Percentiles rank a stretch among this genome's conserved stretches.
Conservation (phyloP, 441 rosid species). For the Pelargonium cotyledonis region DNA sequence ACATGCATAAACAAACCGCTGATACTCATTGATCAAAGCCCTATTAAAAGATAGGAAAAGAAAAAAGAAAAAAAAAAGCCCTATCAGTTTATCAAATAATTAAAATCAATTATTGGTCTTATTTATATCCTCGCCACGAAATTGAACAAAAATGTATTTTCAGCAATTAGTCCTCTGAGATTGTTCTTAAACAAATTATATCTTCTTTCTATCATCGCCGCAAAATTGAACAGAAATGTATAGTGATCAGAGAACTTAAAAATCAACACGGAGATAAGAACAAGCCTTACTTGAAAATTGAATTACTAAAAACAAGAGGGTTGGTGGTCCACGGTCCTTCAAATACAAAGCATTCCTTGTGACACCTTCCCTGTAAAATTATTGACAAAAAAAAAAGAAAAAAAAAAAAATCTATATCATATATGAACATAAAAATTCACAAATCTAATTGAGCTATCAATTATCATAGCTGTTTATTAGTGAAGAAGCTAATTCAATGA, state of each 20-base stretch:
- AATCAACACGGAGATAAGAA: not conserved
- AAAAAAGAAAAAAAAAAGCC: too few species aligned
- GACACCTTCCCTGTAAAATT: constrained; percentile 45
- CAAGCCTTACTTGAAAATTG: constrained; percentile 40
- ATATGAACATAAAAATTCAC: not conserved
- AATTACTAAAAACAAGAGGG: constrained; percentile 53
- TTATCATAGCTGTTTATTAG: not conserved
- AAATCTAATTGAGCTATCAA: not conserved
- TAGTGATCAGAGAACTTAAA: too few species aligned
- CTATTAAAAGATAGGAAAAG: too few species aligned
- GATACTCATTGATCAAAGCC: too few species aligned
- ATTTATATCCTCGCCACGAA: not conserved
- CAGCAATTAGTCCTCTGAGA: too few species aligned
- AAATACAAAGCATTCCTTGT: constrained; percentile 57
- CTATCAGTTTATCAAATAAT: too few species aligned
- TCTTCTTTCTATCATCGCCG: too few species aligned
- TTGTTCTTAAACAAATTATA: too few species aligned
- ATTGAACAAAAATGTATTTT: too few species aligned
- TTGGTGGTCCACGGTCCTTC: constrained; percentile 55
- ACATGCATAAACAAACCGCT: not conserved
- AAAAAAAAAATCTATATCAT: too few species aligned
- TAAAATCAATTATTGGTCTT: not conserved
- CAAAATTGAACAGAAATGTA: not conserved
- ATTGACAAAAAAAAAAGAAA: too few species aligned
- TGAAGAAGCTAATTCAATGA: not conserved